These are phyloP conservation scores for Aureobasidium lini DNA, from an alignment of 2,329 filamentous ascomycete species.

Conservation along the genomic window DNA sequence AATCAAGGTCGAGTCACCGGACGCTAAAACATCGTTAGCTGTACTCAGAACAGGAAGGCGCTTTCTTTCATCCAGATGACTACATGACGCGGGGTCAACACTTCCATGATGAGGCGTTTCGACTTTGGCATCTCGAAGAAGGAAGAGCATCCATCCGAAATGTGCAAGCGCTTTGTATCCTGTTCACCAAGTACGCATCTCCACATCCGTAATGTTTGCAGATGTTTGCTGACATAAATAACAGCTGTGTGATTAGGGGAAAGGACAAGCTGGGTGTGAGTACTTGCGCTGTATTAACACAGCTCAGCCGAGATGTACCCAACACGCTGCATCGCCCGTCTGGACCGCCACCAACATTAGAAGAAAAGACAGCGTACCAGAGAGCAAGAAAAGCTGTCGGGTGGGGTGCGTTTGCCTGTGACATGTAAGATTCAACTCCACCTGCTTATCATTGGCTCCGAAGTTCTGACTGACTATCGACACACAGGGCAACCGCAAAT, in stretches of 20 bases:
- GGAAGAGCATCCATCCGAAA: background rate
- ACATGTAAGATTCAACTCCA: background rate
- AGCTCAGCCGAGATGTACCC: background rate
- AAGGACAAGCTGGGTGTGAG: slow-evolving; percentile 4
- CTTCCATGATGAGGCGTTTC: slow-evolving; percentile 15
- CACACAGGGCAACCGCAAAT: background rate
- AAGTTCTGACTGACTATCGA: background rate
- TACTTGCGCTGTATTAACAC: background rate
- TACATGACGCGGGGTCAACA: slow-evolving; percentile 13
- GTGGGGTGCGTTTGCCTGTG: slow-evolving; percentile 12
- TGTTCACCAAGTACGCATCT: background rate
- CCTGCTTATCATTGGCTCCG: background rate
- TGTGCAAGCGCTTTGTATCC: background rate
- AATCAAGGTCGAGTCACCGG: too few species aligned
- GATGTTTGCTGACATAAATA: background rate
- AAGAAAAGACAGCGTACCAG: background rate
- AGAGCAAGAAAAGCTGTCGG: background rate
- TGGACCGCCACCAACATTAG: background rate
- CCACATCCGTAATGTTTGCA: too few species aligned
- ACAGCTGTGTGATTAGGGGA: slow-evolving; percentile 4
- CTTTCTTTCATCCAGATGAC: slow-evolving; percentile 5
- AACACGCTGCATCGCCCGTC: background rate
- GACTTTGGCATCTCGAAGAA: slow-evolving; percentile 14
- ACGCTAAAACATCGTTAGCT: too few species aligned
- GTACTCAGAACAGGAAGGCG: slow-evolving; percentile 14